Percentiles rank a stretch among this genome's conserved stretches.
Evolutionary conservation across 2,329 filamentous ascomycete genomes (phyloP).

Genomic region (Phyllosticta citribraziliensis): DNA sequence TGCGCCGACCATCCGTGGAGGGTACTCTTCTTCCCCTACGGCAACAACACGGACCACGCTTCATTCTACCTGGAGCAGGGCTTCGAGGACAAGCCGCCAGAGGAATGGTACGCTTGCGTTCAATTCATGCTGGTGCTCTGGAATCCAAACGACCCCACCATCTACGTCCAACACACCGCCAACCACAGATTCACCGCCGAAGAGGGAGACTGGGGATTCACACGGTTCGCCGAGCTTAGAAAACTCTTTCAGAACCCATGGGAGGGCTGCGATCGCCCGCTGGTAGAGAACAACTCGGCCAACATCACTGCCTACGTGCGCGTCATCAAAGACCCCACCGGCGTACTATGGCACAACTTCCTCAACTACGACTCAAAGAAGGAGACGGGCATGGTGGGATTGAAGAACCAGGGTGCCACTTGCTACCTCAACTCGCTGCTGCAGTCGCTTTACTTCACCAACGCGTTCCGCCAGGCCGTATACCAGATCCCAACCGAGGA

Average conservation of each 20-base stretch:
- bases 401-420: constrained; percentile 88
- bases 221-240: constrained; percentile 82
- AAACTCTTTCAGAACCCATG: constrained; percentile 72
- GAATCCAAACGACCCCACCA: constrained; percentile 85
- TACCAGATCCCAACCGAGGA: constrained; percentile 92
- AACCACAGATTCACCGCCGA: constrained; percentile 94
- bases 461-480: constrained; percentile 92
- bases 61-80: constrained; percentile 97
- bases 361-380: constrained; percentile 92
- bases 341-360: constrained; percentile 85
- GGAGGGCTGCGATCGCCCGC: constrained; percentile 58
- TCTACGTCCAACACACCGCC: constrained; percentile 67
- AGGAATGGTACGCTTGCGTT: constrained; percentile 93
- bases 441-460: constrained; percentile 45
- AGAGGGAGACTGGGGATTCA: constrained; percentile 98
- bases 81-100: constrained; percentile 68
- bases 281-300: constrained; percentile 66
- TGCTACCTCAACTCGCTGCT: constrained; percentile 44
- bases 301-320: constrained; percentile 78
- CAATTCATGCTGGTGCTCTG: constrained; percentile 91
- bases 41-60: constrained; percentile 86
- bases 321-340: constrained; percentile 76
- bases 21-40: constrained; percentile 88
- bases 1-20: constrained; percentile 88
- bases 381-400: constrained; percentile 90